Base-by-base conservation (phyloP, 257 asterid genomes). In the Vinca minor region DNA sequence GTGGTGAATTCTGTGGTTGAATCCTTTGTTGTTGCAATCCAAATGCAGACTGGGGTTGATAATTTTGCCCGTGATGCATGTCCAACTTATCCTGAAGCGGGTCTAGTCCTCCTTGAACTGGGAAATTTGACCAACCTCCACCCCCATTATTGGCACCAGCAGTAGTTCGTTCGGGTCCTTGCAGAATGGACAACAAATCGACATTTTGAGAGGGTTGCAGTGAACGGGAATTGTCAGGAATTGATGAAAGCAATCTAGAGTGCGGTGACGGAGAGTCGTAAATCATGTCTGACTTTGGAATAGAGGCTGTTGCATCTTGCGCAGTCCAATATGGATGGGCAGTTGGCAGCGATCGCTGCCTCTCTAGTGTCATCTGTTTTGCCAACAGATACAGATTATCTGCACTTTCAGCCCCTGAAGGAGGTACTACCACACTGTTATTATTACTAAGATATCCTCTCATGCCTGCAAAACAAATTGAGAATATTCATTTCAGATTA, bases 81-180 rank as follows among this genome's bases (percentile, higher is more conserved):
- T 87, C 91, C 82, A 92, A 68, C 75, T 81, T 82, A 34, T 85
- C 88, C 77, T 84, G 88, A 69, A 67, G 91, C 3, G 77, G 78
- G 50, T 77, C 82, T 62, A 72, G 39, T 29, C 84, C 91, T 36
- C 91, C 88, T 76, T 85, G 99, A 68, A 74, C 60, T 15, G 95
- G 82, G 52, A 84, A 77, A 82, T 86, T 84, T 72, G 81, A 67
- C 96, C 99, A 85, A 42, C 87, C 78, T 78, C 88, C 69, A 21
- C 53, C 52, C 36, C 84, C 89, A 69, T 57, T 78, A 73, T 73
- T 89, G 65, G 72, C 78, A 63, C 73, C 70, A 61, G 89, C 35
- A 36, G 69, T 59, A 63, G 88, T 53, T 53, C 82, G 76, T 59
- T 87, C 91, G 39, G 86, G 75, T 34, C 91, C 86, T 64, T 82